Base-by-base conservation (phyloP, 106 monocot genomes). In the Agapanthus africanus region DNA sequence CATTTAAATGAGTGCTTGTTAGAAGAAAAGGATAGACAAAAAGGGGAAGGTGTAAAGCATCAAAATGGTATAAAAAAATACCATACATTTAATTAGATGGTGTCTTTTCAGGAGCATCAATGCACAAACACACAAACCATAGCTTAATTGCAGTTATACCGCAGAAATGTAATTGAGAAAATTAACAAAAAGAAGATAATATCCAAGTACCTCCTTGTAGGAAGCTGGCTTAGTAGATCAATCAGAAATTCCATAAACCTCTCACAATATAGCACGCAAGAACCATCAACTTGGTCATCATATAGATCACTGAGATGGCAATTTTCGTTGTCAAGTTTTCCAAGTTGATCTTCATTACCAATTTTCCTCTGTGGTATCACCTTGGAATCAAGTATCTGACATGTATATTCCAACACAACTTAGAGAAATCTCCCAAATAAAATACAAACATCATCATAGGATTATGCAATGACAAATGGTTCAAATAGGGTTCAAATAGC, bases 171-270 rank as follows among this genome's bases (percentile, higher is more conserved):
- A n/a, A n/a, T n/a, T n/a, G n/a, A n/a, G n/a, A 6, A 56, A 23
- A 30, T 25, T 28, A 31, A 22, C 16, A 49, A 38, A 9, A 46
- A 26, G 64, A 3, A 25, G 27, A 41, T 19, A 68, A 50, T n/a
- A 28, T 40, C 7, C 26, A 50, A 59, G 22, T 79, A 93, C 99
- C 99, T 87, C 63, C 99, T 83, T 35, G 99, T 99, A 49, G 93
- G 99, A 47, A 99, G 76, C 69, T 99, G 99, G 69, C 99, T 99
- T 80, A 99, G 74, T 59, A 93, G 56, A 85, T 99, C 99, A 79
- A 99, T 99, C 54, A 93, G 66, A 60, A 99, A 99, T 62, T 99
- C 99, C 81, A 87, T 87, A 76, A 93, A 99, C 40, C 99, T 87
- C 75, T 99, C 99, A 70, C 99, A 99, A 37, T 99, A 99, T 68